Evolutionary conservation across 805 yeast species (phyloP).

Genomic region (Lipomyces lipofer): DNA sequence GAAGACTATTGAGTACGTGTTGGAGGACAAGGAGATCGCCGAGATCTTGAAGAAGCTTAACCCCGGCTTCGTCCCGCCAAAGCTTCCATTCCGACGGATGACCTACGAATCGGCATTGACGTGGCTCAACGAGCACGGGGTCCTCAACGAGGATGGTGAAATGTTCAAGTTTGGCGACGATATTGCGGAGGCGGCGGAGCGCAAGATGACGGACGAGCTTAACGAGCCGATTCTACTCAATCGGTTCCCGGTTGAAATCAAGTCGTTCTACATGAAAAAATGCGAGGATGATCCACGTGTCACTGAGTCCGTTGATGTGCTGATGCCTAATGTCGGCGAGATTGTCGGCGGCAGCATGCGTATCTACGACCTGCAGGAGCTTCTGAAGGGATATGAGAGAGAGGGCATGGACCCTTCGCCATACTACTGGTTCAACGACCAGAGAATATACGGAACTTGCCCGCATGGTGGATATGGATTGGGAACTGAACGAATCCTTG

Average conservation of each 20-base stretch:
- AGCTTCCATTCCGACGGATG: constrained; percentile 86
- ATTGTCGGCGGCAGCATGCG: constrained; percentile 99
- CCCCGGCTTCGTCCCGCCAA: constrained; percentile 85
- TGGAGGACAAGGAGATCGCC: constrained; percentile 90
- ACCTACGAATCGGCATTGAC: constrained; percentile 86
- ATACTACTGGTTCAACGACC: constrained; percentile 96
- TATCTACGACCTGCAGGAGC: constrained; percentile 76
- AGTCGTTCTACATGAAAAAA: constrained; percentile 96
- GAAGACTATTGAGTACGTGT: constrained; percentile 66
- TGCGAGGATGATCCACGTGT: constrained; percentile 88
- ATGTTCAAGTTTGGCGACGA: constrained; percentile 96
- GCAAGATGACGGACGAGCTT: constrained; percentile 95
- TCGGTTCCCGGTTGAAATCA: constrained; percentile 94
- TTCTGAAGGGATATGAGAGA: constrained; percentile 87
- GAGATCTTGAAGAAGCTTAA: constrained; percentile 86
- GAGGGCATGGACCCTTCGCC: constrained; percentile 80
- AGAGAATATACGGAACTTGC: constrained; percentile 93
- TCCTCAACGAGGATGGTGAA: constrained; percentile 93
- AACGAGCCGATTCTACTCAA: constrained; percentile 90
- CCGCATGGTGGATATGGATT: constrained; percentile 99
- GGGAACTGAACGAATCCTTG: constrained; percentile 96
- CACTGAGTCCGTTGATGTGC: constrained; percentile 96
- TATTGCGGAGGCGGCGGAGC: constrained; percentile 99
- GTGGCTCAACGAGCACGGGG: constrained; percentile 94
- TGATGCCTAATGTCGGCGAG: constrained; percentile 99